Evolutionary conservation across 1,139 yeast species (phyloP).

Genomic region (Magnusiomyces tetraspermus): DNA sequence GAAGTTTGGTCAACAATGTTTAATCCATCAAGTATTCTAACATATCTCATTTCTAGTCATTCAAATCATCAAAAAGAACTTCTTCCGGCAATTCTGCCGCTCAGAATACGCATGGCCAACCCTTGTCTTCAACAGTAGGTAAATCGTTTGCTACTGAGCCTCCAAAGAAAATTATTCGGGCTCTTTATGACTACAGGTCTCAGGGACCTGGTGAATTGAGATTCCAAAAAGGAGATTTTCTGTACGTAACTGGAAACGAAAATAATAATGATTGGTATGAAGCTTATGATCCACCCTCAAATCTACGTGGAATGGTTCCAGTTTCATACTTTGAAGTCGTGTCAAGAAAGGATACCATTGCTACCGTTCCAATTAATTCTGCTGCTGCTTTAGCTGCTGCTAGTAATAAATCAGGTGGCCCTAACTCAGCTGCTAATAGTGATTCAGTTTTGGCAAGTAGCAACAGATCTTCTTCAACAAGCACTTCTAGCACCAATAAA

Average conservation of each 20-base stretch:
- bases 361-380: conserved; percentile 31
- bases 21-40: too few species aligned
- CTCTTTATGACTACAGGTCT: conserved; percentile 66
- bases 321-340: conserved; percentile 73
- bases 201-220: conserved; percentile 76
- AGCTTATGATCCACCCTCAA: conserved; percentile 78
- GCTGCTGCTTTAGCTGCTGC: conserved; percentile 11
- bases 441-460: not conserved
- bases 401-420: not conserved
- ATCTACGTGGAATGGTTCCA: conserved; percentile 79
- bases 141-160: conserved; percentile 27
- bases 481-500: not conserved
- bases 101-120: not conserved
- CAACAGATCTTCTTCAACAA: not conserved
- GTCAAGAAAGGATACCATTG: conserved; percentile 43
- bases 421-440: not conserved
- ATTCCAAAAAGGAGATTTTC: conserved; percentile 76
- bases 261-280: conserved; percentile 70
- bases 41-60: not conserved
- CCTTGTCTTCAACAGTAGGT: not conserved
- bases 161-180: conserved; percentile 79
- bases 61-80: not conserved
- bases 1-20: too few species aligned
- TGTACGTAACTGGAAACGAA: conserved; percentile 64
- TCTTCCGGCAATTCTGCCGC: conserved; percentile 1